These are phyloP conservation scores for Aschersonia sp. DNA, from an alignment of 2,329 filamentous ascomycete genomes.

Conservation along the genomic window DNA sequence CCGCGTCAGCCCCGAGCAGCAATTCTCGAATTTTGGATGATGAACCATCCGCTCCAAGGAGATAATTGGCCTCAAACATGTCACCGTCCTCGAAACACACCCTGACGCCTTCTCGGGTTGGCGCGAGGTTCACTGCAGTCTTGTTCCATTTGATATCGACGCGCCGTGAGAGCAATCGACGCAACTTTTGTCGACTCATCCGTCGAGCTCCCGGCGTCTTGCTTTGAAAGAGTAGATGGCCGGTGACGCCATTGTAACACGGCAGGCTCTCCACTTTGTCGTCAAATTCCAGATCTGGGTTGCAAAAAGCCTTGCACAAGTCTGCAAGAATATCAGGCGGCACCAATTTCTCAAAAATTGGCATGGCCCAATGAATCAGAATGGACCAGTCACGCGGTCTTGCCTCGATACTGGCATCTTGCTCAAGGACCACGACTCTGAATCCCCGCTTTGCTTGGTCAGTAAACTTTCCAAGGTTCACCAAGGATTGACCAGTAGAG, in stretches of 20 bases:
- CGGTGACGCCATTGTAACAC: slow-evolving; percentile 19
- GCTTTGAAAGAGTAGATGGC: slow-evolving; percentile 19
- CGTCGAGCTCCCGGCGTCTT: slow-evolving; percentile 17
- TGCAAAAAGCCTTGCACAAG: slow-evolving; percentile 17
- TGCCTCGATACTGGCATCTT: slow-evolving; percentile 13
- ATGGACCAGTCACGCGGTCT: slow-evolving; percentile 24
- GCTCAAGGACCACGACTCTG: slow-evolving; percentile 16
- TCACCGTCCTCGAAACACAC: slow-evolving; percentile 12
- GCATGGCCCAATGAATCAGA: slow-evolving; percentile 23
- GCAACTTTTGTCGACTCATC: slow-evolving; percentile 18
- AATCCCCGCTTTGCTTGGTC: slow-evolving; percentile 15
- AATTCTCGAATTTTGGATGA: slow-evolving; percentile 14
- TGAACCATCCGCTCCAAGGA: slow-evolving; percentile 20
- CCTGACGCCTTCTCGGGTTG: slow-evolving; percentile 4
- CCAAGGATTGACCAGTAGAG: neutral
- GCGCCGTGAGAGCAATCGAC: slow-evolving; percentile 14
- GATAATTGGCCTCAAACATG: slow-evolving; percentile 4
- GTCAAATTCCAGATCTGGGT: slow-evolving; percentile 17
- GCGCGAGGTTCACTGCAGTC: slow-evolving; percentile 5
- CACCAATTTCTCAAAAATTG: slow-evolving; percentile 17
- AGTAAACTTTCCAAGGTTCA: neutral
- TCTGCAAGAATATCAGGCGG: slow-evolving; percentile 15
- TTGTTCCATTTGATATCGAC: slow-evolving; percentile 19
- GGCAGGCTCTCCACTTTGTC: slow-evolving; percentile 15
- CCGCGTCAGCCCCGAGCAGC: slow-evolving; percentile 12